A percentile compares a stretch with the other conserved stretches of the same genome.
Evolutionary conservation across 2,329 filamentous ascomycete species (phyloP).

Genomic region (Aspergillus sp.): DNA sequence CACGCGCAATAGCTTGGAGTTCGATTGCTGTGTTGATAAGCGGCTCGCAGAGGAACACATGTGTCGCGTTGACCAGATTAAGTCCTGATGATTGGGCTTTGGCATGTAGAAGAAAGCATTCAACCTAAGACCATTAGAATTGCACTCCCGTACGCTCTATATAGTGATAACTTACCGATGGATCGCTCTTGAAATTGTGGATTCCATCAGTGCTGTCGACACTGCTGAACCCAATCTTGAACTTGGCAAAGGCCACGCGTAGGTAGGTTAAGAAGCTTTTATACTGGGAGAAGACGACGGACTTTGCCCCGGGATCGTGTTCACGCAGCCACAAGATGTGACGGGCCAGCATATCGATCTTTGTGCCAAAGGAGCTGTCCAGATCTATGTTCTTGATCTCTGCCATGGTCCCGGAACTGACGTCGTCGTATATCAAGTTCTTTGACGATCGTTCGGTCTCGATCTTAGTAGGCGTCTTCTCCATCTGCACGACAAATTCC

Average conservation of each 20-base stretch:
- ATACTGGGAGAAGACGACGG: slow-evolving; percentile 93
- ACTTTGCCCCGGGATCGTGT: slow-evolving; percentile 82
- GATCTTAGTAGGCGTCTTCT: slow-evolving; percentile 31
- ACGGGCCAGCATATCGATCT: slow-evolving; percentile 78
- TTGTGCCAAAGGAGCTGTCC: slow-evolving; percentile 75
- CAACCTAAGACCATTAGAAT: slow-evolving; percentile 44
- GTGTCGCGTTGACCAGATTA: slow-evolving; percentile 87
- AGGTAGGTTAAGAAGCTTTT: slow-evolving; percentile 76
- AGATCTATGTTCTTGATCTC: slow-evolving; percentile 83
- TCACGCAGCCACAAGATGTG: slow-evolving; percentile 84
- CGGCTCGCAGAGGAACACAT: slow-evolving; percentile 93
- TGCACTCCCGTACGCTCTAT: background rate
- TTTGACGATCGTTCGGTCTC: slow-evolving; percentile 32
- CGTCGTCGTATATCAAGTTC: slow-evolving; percentile 71
- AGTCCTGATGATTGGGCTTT: slow-evolving; percentile 84
- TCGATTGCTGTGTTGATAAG: slow-evolving; percentile 91
- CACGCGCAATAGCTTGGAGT: slow-evolving; percentile 89
- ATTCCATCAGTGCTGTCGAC: slow-evolving; percentile 71
- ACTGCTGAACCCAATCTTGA: slow-evolving; percentile 70
- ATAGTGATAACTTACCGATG: slow-evolving; percentile 41
- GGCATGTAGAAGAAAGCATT: slow-evolving; percentile 87
- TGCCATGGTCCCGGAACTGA: slow-evolving; percentile 67
- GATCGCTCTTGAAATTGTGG: slow-evolving; percentile 72
- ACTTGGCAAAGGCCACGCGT: slow-evolving; percentile 64
- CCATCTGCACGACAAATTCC: slow-evolving; percentile 66